phyloP scores from a whole-genome alignment of 2,329 filamentous ascomycete genomes.

The Penicillium verrucosum region DNA sequence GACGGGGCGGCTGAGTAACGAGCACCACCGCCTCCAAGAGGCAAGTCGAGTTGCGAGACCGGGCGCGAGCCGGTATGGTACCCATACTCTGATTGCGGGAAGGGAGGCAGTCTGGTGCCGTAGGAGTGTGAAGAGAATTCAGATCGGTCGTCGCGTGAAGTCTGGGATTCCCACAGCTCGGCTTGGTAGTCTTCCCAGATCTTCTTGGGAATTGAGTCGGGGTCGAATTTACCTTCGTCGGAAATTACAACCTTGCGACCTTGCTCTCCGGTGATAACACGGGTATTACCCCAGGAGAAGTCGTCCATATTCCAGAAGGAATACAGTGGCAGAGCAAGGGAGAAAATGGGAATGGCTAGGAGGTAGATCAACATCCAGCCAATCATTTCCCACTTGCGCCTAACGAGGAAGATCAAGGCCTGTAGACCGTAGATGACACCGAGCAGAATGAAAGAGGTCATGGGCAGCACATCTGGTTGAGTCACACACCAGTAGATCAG shows the following conservation, averaged over 20 bases:
- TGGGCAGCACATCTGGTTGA: constrained; percentile 64
- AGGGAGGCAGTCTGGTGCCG: constrained; percentile 72
- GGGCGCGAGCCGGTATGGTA: constrained; percentile 58
- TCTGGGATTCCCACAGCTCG: constrained; percentile 95
- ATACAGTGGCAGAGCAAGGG: constrained; percentile 84
- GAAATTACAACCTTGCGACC: constrained; percentile 90
- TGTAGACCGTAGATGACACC: constrained; percentile 97
- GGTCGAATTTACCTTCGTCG: constrained; percentile 98
- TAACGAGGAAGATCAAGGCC: constrained; percentile 92
- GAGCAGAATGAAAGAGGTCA: constrained; percentile 85
- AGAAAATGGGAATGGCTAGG: constrained; percentile 84
- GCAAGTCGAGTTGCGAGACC: constrained; percentile 58
- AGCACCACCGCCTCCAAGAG: constrained; percentile 52
- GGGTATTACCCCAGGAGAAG: constrained; percentile 98
- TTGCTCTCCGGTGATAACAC: constrained; percentile 90
- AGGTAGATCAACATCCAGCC: constrained; percentile 99
- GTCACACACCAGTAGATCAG: constrained; percentile 71
- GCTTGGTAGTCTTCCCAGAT: constrained; percentile 99
- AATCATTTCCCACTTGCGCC: constrained; percentile 99
- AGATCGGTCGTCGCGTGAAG: constrained; percentile 75
- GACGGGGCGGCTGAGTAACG: constrained; percentile 79
- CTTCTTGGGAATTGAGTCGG: constrained; percentile 87
- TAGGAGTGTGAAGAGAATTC: constrained; percentile 94
- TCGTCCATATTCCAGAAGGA: constrained; percentile 99
- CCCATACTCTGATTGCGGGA: constrained; percentile 67